Conservation (phyloP, 306 rosid species). For the Dalbergia cochinchinensis region DNA sequence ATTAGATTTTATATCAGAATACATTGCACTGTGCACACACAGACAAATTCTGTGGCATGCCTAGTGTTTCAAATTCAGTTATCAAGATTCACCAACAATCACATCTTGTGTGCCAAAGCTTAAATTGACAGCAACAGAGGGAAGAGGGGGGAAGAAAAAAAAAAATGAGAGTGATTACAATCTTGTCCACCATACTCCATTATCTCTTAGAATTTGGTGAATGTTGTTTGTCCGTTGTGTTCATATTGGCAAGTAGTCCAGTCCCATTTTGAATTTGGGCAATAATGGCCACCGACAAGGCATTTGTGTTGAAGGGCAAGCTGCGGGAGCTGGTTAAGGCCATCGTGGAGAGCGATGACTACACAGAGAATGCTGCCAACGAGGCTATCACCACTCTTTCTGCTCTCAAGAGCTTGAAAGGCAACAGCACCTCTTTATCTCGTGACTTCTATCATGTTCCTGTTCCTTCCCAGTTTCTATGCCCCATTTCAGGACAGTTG, state of each 20-base stretch:
- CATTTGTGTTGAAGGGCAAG: constrained; percentile 44
- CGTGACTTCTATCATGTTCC: constrained; percentile 5
- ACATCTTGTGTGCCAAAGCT: not conserved
- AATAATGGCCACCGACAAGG: constrained; percentile 11
- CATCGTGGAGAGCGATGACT: constrained; percentile 57
- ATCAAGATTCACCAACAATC: constrained; percentile 17
- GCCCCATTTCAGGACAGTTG: constrained; percentile 67
- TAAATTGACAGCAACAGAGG: not conserved
- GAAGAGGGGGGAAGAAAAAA: not conserved
- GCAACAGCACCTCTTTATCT: not conserved
- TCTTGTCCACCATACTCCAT: not conserved
- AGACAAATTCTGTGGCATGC: not conserved
- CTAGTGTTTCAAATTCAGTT: not conserved
- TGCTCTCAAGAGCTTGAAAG: constrained; percentile 54
- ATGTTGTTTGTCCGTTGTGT: not conserved
- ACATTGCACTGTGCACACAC: too few relatives aligned
- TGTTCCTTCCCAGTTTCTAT: constrained; percentile 59
- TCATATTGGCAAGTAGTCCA: not conserved
- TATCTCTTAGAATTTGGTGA: not conserved
- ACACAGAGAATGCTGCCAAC: constrained; percentile 21
- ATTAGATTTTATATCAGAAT: too few relatives aligned
- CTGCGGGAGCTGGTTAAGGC: constrained; percentile 47
- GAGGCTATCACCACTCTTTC: constrained; percentile 53
- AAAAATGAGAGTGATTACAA: not conserved
- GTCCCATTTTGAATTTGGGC: too few relatives aligned